Evolutionary conservation across 2,329 filamentous ascomycete species (phyloP).

Genomic region (Karstenula rhodostoma): DNA sequence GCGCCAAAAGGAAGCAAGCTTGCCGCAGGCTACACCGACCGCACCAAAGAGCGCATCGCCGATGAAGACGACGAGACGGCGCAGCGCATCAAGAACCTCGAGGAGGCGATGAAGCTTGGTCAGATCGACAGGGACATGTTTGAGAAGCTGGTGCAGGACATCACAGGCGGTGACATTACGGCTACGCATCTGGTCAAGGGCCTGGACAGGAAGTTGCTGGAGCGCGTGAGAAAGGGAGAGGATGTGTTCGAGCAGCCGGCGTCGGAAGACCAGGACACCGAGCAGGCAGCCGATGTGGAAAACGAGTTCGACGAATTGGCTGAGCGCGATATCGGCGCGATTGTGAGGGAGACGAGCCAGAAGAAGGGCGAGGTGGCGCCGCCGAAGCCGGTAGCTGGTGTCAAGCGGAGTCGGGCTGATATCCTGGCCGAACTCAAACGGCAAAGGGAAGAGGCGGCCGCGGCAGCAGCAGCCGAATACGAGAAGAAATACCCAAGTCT

Average conservation of each 20-base stretch:
- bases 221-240: constrained; percentile 73
- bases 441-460: constrained; percentile 56
- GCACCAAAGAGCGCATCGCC: constrained; percentile 69
- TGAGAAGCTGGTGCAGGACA: constrained; percentile 75
- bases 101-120: constrained; percentile 81
- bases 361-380: constrained; percentile 63
- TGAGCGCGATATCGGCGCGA: constrained; percentile 73
- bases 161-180: constrained; percentile 79
- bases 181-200: constrained; percentile 93
- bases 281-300: constrained; percentile 48
- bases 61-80: constrained; percentile 65
- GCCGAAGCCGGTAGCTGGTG: constrained; percentile 50
- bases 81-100: constrained; percentile 76
- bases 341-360: constrained; percentile 65
- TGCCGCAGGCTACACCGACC: constrained; percentile 83
- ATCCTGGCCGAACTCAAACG: constrained; percentile 68
- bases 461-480: constrained; percentile 53
- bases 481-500: constrained; percentile 54
- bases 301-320: constrained; percentile 62
- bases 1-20: constrained; percentile 85
- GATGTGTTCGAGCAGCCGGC: constrained; percentile 51
- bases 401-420: constrained; percentile 65
- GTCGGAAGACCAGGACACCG: constrained; percentile 43
- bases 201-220: constrained; percentile 81
- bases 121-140: constrained; percentile 85